These are phyloP conservation scores for Neltuma alba DNA, from an alignment of 306 rosid species.

Conservation along the genomic window DNA sequence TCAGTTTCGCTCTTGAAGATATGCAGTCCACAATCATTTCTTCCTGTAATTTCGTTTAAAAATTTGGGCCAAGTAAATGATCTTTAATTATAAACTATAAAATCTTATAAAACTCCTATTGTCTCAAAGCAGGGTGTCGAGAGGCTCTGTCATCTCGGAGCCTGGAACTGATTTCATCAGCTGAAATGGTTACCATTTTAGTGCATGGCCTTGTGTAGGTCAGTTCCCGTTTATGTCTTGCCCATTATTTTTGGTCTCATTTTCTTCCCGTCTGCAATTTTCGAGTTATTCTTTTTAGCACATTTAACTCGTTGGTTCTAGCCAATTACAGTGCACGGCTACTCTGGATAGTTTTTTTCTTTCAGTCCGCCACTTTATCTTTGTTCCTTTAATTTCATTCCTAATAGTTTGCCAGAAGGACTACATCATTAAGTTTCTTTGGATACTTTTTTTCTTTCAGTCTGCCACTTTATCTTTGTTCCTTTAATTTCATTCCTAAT, in stretches of 20 bases:
- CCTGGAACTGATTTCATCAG: conserved; percentile 96
- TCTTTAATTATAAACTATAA: conserved; percentile 40
- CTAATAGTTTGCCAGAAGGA: conserved; percentile 24
- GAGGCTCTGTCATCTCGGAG: conserved; percentile 97
- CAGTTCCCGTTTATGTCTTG: conserved; percentile 77
- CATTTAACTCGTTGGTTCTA: conserved; percentile 48
- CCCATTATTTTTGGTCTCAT: conserved; percentile 68
- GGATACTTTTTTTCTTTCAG: conserved; percentile 31
- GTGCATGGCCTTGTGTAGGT: conserved; percentile 90
- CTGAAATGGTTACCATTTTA: conserved; percentile 93
- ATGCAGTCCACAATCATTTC: conserved; percentile 56
- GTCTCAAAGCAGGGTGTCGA: conserved; percentile 98
- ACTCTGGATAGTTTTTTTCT: conserved; percentile 36
- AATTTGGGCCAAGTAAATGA: conserved; percentile 62
- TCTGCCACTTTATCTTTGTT: conserved; percentile 30
- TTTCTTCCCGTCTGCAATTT: conserved; percentile 61
- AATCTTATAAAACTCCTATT: conserved; percentile 83
- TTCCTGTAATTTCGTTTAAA: conserved; percentile 62
- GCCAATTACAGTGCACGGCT: conserved; percentile 46
- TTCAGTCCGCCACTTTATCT: conserved; percentile 34
- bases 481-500: conserved; percentile 31
- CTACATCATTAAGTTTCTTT: conserved; percentile 30
- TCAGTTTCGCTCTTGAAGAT: conserved; percentile 58
- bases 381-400: conserved; percentile 32
- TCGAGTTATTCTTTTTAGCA: conserved; percentile 45